Evolutionary conservation across 2,329 filamentous ascomycete species (phyloP), one percentile per base, ranked within the genome.

Genomic region (Colletotrichum cordylinicola): DNA sequence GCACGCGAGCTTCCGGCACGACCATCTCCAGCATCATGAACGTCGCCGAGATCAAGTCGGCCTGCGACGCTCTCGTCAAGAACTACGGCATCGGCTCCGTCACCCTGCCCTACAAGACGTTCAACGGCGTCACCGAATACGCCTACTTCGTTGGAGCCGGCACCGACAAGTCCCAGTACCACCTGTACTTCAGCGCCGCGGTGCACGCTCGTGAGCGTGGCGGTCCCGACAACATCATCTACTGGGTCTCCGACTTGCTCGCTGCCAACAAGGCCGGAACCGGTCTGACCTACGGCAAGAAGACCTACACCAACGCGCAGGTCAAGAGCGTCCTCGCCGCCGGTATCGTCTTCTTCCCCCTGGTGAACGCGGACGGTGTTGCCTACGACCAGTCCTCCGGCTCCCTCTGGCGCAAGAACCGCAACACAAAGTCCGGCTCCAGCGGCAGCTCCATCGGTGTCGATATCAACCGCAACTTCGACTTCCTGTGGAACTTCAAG

Each of bases 151-250:
- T 79, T 12, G 84, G 84, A 7, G 62, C 61, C 7, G 76, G 74
- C 4, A 37, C 67, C 62, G 62, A 74, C n/a, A 70, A 73, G 33
- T 74, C 74, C n/a, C 65, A 72, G 33, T 88, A 89, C 78, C 85
- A 87, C 43, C 86, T 90, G 33, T 90, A 89, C 79, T 82, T 92
- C 72, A 88, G 88, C 74, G 87, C 87, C 56, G 89, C 85, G 31
- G 87, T 91, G 62, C 91, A 92, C 78, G 89, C 90, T 10, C 88
- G 91, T 29, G 91, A 92, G 82, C 88, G 91, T 12, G 90, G 90
- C 31, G 88, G 87, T 0, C 86, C 90, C 0, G 91, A 92, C 79
- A 85, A 89, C 74, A 83, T 92, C 16, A 81, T 92, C 58, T 91
- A 91, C 84, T 91, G 91, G 82, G 84, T 91, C 35, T 84, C 89